A percentile compares a stretch with the other conserved stretches of the same genome.
These are phyloP conservation scores for Clarireedia hainanense DNA, from an alignment of 2,329 filamentous ascomycete species.

Conservation along the genomic window DNA sequence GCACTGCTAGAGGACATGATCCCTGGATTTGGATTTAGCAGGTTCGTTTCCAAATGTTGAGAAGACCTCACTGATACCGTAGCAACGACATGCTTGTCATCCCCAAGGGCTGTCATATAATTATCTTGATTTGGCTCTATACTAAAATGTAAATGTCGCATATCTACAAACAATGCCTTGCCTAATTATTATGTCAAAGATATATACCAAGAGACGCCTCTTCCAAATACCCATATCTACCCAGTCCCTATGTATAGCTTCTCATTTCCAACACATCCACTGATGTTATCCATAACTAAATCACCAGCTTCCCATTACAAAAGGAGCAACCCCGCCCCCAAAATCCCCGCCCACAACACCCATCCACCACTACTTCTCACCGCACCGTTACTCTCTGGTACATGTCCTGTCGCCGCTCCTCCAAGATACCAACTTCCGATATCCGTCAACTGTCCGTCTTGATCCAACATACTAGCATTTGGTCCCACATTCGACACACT, in stretches of 20 bases:
- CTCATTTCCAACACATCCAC: background rate
- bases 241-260: background rate
- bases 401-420: conserved; percentile 35
- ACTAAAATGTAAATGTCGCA: too few relatives aligned
- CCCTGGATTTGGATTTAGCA: too few relatives aligned
- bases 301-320: background rate
- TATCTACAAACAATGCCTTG: too few relatives aligned
- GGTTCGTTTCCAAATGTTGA: too few relatives aligned
- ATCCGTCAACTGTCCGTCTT: conserved; percentile 61
- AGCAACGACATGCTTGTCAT: too few relatives aligned
- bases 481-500: conserved; percentile 65
- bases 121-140: too few relatives aligned
- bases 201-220: background rate
- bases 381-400: conserved; percentile 10
- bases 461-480: conserved; percentile 63
- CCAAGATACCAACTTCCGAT: conserved; percentile 76
- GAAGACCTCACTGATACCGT: too few relatives aligned
- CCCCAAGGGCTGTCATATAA: too few relatives aligned
- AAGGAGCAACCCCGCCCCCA: background rate
- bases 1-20: too few relatives aligned
- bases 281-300: background rate
- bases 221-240: background rate
- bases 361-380: background rate
- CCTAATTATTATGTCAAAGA: background rate
- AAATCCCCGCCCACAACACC: background rate